These are phyloP conservation scores for Hura crepitans DNA, from an alignment of 441 rosid species.

Conservation along the genomic window DNA sequence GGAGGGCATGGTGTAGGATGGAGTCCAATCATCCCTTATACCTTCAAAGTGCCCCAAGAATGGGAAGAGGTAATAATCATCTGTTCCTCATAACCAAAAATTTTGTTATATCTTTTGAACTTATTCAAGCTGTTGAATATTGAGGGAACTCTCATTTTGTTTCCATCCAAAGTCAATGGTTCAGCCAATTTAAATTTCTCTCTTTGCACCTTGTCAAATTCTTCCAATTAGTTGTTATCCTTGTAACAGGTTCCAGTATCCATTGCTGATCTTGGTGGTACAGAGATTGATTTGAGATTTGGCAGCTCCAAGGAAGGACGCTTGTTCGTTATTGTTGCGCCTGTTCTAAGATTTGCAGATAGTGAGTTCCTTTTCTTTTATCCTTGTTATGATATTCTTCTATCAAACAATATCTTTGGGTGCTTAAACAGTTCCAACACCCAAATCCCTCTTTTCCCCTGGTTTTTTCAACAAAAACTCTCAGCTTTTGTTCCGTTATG, in stretches of 20 bases:
- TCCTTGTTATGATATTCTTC: neutral
- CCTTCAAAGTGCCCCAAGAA: slow-evolving; percentile 64
- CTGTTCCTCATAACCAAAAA: neutral
- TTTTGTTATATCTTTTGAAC: neutral
- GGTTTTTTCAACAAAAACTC: neutral
- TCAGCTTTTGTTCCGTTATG: neutral
- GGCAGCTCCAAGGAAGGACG: slow-evolving; percentile 84
- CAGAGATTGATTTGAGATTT: slow-evolving; percentile 91
- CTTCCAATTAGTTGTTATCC: slow-evolving; percentile 5
- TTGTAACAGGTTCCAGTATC: slow-evolving; percentile 77
- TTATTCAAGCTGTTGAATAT: neutral
- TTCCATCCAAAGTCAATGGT: neutral
- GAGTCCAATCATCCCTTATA: slow-evolving; percentile 92
- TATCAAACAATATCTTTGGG: neutral
- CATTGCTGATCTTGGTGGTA: slow-evolving; percentile 93
- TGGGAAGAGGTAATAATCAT: slow-evolving; percentile 68
- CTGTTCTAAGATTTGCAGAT: slow-evolving; percentile 86
- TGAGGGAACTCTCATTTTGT: neutral
- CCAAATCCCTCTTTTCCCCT: neutral
- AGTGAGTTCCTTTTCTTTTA: slow-evolving; percentile 38
- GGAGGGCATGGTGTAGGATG: slow-evolving; percentile 99
- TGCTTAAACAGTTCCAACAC: neutral
- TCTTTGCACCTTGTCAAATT: neutral
- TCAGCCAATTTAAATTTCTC: neutral
- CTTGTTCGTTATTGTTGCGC: slow-evolving; percentile 75